Evolutionary conservation across 2,329 filamentous ascomycete genomes (phyloP).

Genomic region (Trichoderma atrobrunneum): DNA sequence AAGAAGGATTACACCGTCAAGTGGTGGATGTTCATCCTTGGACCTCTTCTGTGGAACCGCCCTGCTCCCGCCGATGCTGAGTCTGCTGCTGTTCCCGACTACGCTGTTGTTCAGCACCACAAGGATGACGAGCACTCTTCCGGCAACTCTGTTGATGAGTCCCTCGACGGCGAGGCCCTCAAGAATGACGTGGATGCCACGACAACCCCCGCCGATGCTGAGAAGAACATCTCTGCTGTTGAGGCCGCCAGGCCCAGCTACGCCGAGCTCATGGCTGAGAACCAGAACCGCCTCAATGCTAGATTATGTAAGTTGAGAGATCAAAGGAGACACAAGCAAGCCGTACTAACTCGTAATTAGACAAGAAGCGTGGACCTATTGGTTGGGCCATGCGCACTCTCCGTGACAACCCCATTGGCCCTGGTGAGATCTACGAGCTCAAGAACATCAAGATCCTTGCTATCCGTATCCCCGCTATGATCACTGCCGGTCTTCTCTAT

Average conservation of each 20-base stretch:
- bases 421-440: constrained; percentile 70
- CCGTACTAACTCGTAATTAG: neutral
- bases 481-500: constrained; percentile 64
- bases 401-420: constrained; percentile 68
- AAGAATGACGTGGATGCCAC: constrained; percentile 26
- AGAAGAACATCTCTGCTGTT: constrained; percentile 43
- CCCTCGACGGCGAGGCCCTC: constrained; percentile 25
- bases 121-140: constrained; percentile 37
- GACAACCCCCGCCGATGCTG: constrained; percentile 30
- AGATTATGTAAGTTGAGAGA: constrained; percentile 49
- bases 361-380: constrained; percentile 61
- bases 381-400: constrained; percentile 80
- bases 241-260: constrained; percentile 55
- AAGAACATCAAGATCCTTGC: constrained; percentile 63
- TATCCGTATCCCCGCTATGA: constrained; percentile 67
- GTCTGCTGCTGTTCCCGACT: constrained; percentile 64
- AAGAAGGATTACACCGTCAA: constrained; percentile 64
- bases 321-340: neutral
- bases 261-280: constrained; percentile 58
- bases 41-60: constrained; percentile 64
- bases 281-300: constrained; percentile 57
- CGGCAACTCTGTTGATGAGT: constrained; percentile 28
- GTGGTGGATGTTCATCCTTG: constrained; percentile 60
- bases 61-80: constrained; percentile 52
- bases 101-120: constrained; percentile 70